A percentile compares a stretch with the other conserved stretches of the same genome.
Evolutionary conservation across 2,329 filamentous ascomycete genomes (phyloP).

Genomic region (Ceratocystis huliohia): DNA sequence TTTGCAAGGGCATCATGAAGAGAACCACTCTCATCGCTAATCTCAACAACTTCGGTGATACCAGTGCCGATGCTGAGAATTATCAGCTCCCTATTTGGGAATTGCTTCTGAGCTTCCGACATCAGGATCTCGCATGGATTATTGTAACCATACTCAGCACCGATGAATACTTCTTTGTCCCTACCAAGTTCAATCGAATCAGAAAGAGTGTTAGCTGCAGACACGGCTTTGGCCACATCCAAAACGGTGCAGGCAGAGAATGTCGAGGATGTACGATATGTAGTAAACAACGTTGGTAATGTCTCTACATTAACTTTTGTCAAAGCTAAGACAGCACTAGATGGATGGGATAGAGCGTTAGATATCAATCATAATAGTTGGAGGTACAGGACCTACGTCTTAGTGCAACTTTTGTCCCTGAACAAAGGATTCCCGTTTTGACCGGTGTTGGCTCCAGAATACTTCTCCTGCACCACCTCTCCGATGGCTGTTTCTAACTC

Average conservation of each 20-base stretch:
- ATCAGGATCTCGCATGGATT: slow-evolving; percentile 27
- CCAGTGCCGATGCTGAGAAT: slow-evolving; percentile 26
- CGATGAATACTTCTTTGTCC: slow-evolving; percentile 25
- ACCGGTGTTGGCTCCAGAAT: fast-evolving
- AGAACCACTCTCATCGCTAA: slow-evolving; percentile 17
- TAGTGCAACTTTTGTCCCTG: not conserved
- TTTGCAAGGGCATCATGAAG: fast-evolving
- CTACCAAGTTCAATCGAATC: slow-evolving; percentile 25
- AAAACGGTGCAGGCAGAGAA: slow-evolving; percentile 25
- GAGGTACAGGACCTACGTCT: not conserved
- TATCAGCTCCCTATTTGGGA: slow-evolving; percentile 21
- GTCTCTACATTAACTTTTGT: slow-evolving; percentile 14
- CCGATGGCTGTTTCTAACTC: not conserved
- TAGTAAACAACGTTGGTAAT: slow-evolving; percentile 24
- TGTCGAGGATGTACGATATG: slow-evolving; percentile 23
- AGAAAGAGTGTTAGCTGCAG: slow-evolving; percentile 26
- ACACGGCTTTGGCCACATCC: slow-evolving; percentile 26
- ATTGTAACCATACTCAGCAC: slow-evolving; percentile 27
- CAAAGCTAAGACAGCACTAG: not conserved
- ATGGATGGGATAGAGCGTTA: not conserved
- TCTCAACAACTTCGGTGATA: slow-evolving; percentile 22
- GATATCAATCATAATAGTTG: fast-evolving
- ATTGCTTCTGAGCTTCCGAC: slow-evolving; percentile 24
- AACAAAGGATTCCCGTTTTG: fast-evolving
- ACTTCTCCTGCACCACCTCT: not conserved